Evolutionary conservation across 2,329 filamentous ascomycete species (phyloP).

Genomic region (Xylariomycetidae sp.): DNA sequence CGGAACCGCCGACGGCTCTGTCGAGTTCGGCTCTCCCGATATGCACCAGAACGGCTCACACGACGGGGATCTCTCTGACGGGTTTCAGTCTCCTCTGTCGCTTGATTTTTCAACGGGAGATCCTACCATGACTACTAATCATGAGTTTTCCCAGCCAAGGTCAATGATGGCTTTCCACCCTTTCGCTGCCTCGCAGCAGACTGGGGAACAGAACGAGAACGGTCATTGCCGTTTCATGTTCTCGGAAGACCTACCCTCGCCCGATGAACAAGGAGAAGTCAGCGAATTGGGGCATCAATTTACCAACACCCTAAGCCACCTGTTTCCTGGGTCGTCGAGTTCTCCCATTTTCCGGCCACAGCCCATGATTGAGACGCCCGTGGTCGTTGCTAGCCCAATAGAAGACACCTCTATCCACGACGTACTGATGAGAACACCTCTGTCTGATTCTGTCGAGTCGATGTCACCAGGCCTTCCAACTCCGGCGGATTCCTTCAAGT

Average conservation of each 20-base stretch:
- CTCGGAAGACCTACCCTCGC: constrained; percentile 14
- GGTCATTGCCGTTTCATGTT: constrained; percentile 6
- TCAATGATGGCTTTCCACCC: constrained; percentile 13
- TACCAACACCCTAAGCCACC: constrained; percentile 10
- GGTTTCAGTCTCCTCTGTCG: constrained; percentile 20
- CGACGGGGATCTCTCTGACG: constrained; percentile 9
- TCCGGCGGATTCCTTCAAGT: constrained; percentile 37
- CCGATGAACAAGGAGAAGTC: constrained; percentile 16
- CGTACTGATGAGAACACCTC: too few species aligned
- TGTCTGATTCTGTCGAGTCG: too few species aligned
- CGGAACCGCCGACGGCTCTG: constrained; percentile 10
- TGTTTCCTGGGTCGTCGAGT: constrained; percentile 12
- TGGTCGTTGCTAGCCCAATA: constrained; percentile 12
- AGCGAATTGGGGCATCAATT: constrained; percentile 17
- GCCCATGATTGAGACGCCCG: constrained; percentile 10
- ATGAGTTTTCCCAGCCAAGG: constrained; percentile 8
- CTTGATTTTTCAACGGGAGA: constrained; percentile 16
- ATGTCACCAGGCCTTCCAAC: constrained; percentile 20
- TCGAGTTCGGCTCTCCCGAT: constrained; percentile 10
- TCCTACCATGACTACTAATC: constrained; percentile 10
- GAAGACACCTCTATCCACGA: too few species aligned
- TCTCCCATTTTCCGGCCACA: constrained; percentile 17
- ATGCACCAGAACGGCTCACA: constrained; percentile 8
- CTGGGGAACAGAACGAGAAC: constrained; percentile 1
- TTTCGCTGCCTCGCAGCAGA: constrained; percentile 8